Evolutionary conservation across 2,329 filamentous ascomycete species (phyloP).

Genomic region (Mollisiaceae sp.): DNA sequence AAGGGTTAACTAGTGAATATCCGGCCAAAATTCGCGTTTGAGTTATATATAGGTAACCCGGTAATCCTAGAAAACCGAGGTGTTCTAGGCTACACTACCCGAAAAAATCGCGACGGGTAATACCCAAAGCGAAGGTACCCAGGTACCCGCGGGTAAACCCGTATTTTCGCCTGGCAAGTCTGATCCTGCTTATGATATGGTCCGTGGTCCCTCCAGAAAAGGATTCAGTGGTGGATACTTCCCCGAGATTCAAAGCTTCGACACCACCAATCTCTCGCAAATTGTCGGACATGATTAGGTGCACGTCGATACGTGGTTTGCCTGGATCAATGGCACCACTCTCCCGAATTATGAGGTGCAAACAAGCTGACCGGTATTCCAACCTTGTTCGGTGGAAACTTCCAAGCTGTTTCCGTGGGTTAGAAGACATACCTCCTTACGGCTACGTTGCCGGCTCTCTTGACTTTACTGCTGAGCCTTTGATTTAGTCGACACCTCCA

Average conservation of each 20-base stretch:
- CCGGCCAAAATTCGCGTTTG: too few species aligned
- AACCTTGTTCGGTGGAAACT: slow-evolving; percentile 41
- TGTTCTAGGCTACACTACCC: too few species aligned
- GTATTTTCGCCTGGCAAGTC: too few species aligned
- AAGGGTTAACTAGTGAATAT: too few species aligned
- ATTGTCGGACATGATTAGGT: slow-evolving; percentile 39
- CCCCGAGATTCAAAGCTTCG: slow-evolving; percentile 37
- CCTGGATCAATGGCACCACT: slow-evolving; percentile 35
- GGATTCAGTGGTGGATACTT: slow-evolving; percentile 42
- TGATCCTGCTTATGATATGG: slow-evolving; percentile 42
- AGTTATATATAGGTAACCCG: too few species aligned
- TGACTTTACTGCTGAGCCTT: slow-evolving; percentile 36
- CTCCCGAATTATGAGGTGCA: slow-evolving; percentile 31
- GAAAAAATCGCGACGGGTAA: too few species aligned
- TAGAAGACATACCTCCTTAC: slow-evolving; percentile 40
- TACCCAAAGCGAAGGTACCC: too few species aligned
- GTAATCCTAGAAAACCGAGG: too few species aligned
- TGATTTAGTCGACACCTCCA: slow-evolving; percentile 40
- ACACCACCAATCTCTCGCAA: slow-evolving; percentile 30
- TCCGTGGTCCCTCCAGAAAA: slow-evolving; percentile 39
- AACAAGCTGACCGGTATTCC: slow-evolving; percentile 24
- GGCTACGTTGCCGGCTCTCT: slow-evolving; percentile 35
- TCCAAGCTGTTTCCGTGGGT: slow-evolving; percentile 40
- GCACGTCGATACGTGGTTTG: slow-evolving; percentile 40
- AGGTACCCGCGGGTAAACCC: too few species aligned